Evolutionary conservation across 2,329 filamentous ascomycete genomes (phyloP).

Genomic region (Periconia sp.): DNA sequence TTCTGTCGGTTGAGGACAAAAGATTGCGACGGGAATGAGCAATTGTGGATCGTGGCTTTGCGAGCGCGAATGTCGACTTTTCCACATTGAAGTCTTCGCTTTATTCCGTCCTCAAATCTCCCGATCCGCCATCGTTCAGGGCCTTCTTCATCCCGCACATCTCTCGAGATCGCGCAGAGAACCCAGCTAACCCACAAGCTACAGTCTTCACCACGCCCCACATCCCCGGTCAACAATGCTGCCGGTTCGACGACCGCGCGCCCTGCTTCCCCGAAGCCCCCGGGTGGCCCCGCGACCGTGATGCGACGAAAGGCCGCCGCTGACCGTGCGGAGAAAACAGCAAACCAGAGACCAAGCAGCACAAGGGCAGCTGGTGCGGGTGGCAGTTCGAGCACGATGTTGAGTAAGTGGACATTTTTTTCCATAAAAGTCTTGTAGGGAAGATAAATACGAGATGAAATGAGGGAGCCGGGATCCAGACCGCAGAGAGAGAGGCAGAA

Average conservation of each 20-base stretch:
- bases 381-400: constrained; percentile 96
- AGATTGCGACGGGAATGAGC: no score
- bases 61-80: no score
- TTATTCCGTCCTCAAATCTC: no score
- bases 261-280: constrained; percentile 84
- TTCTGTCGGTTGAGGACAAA: no score
- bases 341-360: constrained; percentile 90
- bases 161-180: no score
- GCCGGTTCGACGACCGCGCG: constrained; percentile 74
- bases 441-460: constrained; percentile 1
- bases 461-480: no score
- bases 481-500: no score
- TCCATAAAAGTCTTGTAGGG: no score
- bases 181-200: constrained; percentile 5
- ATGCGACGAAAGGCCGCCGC: constrained; percentile 94
- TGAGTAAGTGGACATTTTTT: constrained; percentile 85
- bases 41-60: no score
- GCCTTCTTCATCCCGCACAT: no score
- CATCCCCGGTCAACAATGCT: constrained; percentile 45
- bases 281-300: constrained; percentile 91
- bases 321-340: constrained; percentile 96
- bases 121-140: no score
- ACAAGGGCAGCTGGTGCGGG: constrained; percentile 93
- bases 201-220: constrained; percentile 45
- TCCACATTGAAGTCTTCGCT: no score